Base-by-base conservation (phyloP, 305 asterid species). In the Fraxinus dipetala region DNA sequence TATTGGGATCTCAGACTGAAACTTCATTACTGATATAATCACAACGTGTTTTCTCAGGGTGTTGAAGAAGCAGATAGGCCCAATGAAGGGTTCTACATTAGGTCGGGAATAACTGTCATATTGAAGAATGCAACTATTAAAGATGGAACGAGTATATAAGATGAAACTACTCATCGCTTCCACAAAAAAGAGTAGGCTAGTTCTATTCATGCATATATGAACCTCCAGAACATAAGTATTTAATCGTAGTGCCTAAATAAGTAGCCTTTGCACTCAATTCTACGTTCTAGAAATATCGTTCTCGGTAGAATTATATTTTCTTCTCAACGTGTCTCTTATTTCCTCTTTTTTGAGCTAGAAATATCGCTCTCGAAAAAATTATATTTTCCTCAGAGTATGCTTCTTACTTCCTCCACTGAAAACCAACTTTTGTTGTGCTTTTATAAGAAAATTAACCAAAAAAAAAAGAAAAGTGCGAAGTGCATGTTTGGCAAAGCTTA, bases 21-120 rank as follows among this genome's bases (percentile, higher is more conserved):
- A 69, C 8, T 56, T 32, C 14, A 30, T 34, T 34, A 8, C 30
- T 84, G 22, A 69, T 70, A 63, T 78, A 70, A 24, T 8, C n/a
- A 36, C 18, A 40, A 13, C 10, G 34, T 51, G 14, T 18, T n/a
- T 84, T 84, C 30, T 36, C 85, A 95, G 99, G 87, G 88, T 31
- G 96, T 94, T 31, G 93, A 93, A 89, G 99, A 95, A 85, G 98
- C 96, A 0, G 97, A 94, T 76, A 86, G 96, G 80, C 54, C 90
- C 0, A 90, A 89, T 0, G 94, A 92, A 77, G 99, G 99, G 56
- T 94, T 94, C 78, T 94, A 94, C 89, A 93, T 95, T 5, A 88
- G 97, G 87, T 93, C 97, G 0, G 97, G 98, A 61, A 95, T 95
- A 82, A 93, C 98, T 6, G 89, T 93, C 82, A 87, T 95, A 54